These are phyloP conservation scores for Coleophoma cylindrospora DNA, from an alignment of 2,329 filamentous ascomycete genomes.

Conservation along the genomic window DNA sequence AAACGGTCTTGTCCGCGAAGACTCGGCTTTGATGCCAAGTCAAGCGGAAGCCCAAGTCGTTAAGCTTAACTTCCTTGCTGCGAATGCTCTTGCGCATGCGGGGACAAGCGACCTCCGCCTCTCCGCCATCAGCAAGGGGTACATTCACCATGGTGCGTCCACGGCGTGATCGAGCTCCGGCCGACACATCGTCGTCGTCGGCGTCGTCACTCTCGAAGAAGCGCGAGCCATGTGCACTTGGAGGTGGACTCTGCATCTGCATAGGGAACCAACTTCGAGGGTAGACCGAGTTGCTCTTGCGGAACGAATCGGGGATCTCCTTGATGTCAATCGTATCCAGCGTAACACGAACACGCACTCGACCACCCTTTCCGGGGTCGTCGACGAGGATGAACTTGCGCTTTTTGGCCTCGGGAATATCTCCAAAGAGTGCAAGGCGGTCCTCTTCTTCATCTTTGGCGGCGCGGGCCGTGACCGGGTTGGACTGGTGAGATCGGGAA, in stretches of 20 bases:
- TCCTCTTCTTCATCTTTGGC: constrained; percentile 37
- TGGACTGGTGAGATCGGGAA: constrained; percentile 28
- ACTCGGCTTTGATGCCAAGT: constrained; percentile 93
- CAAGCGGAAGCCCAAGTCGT: constrained; percentile 92
- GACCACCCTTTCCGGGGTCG: constrained; percentile 73
- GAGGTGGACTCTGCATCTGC: constrained; percentile 85
- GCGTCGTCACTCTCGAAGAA: constrained; percentile 70
- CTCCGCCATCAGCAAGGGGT: constrained; percentile 62
- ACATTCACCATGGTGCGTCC: constrained; percentile 53
- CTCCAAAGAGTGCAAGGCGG: constrained; percentile 73
- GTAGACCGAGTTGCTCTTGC: constrained; percentile 83
- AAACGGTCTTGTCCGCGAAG: constrained; percentile 80
- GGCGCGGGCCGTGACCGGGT: constrained; percentile 33
- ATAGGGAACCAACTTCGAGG: constrained; percentile 88
- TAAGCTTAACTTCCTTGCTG: constrained; percentile 81
- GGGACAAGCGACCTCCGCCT: constrained; percentile 71
- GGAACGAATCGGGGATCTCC: constrained; percentile 94
- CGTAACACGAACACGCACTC: constrained; percentile 84
- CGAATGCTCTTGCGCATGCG: constrained; percentile 65
- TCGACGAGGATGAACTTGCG: constrained; percentile 97
- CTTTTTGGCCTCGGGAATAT: constrained; percentile 83
- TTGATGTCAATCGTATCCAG: constrained; percentile 92
- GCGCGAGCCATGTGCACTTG: constrained; percentile 66
- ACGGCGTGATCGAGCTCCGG: constrained; percentile 8
- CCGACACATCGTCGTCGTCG: constrained; percentile 43